phyloP scores from a whole-genome alignment of 139 green algal genomes.

The Haematococcus lacustris region DNA sequence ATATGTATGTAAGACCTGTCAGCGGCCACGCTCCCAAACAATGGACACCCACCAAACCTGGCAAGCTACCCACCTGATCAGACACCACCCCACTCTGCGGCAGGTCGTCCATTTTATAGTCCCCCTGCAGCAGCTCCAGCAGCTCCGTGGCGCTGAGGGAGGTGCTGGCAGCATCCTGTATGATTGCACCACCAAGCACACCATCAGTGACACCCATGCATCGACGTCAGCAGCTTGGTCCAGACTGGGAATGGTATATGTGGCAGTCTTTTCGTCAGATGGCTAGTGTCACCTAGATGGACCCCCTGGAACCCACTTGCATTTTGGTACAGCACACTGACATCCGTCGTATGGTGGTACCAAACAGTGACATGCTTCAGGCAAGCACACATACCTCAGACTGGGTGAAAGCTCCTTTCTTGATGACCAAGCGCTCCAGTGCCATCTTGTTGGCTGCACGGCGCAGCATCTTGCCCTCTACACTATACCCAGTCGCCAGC shows the following conservation, averaged over 20 bases:
- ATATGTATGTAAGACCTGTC: not conserved
- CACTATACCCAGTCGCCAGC: slow-evolving; percentile 82
- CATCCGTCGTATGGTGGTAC: too few relatives aligned
- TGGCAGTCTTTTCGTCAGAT: not conserved
- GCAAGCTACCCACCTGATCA: slow-evolving; percentile 25
- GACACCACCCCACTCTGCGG: slow-evolving; percentile 62
- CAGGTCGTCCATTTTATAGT: slow-evolving; percentile 43
- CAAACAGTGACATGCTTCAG: too few relatives aligned
- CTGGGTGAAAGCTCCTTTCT: slow-evolving; percentile 94
- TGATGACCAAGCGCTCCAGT: slow-evolving; percentile 89
- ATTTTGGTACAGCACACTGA: too few relatives aligned
- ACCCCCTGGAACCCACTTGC: too few relatives aligned
- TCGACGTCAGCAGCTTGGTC: not conserved
- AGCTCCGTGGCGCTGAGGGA: slow-evolving; percentile 68
- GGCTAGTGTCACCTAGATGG: not conserved
- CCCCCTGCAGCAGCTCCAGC: slow-evolving; percentile 61
- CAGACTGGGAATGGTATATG: not conserved
- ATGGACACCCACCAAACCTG: not conserved
- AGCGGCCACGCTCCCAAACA: not conserved
- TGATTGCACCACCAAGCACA: not conserved
- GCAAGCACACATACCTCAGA: too few relatives aligned
- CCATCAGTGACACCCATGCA: not conserved
- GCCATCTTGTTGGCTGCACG: slow-evolving; percentile 83
- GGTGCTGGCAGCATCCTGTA: not conserved
- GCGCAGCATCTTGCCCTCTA: slow-evolving; percentile 91